Base-by-base conservation (phyloP, 208 protist species). In the Crithidia mellificae region DNA sequence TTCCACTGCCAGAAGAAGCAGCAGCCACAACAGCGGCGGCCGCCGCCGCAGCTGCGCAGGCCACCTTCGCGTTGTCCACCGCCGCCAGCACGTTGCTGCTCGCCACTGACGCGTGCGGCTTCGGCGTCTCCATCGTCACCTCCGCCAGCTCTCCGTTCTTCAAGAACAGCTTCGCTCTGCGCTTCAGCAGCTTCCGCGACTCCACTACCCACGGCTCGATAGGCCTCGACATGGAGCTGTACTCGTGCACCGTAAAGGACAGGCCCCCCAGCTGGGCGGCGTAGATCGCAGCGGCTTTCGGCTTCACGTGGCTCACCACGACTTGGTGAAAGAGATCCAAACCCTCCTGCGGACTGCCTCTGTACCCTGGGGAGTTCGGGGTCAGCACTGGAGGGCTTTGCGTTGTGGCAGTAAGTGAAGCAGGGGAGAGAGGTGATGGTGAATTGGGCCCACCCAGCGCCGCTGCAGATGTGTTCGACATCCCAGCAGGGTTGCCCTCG, bases 181-280 rank as follows among this genome's bases (percentile, higher is more conserved):
- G 79, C 65, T 67, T 80, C 11, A 80, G 55, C 55, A 66, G 27
- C 39, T 24, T 44, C 36, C 38, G 29, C 19, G 61, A 76, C 19
- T 68, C 44, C 25, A 87, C 61, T 15, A 65, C 54, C 88, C 84
- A 91, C 53, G 80, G 72, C 70, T 78, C 50, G 2, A 79, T 25
- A 0, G 86, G 87, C 43, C 77, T 77, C 22, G 89, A 94, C 75
- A 85, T 81, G 14, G 57, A 41, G 55, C 84, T 92, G 79, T 84
- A 94, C 77, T 94, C 85, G 62, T 92, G 80, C 24, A 91, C 80
- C 8, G 81, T 71, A 38, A 94, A 43, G 27, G 84, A 91, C 0
- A 94, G 64, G 27, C 89, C 89, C 15, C 85, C 81, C 1, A 94
- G 83, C 14, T 75, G 82, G 11, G 86, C 58, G 0, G 86, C 84